phyloP scores from a whole-genome alignment of 805 yeast genomes.

The Jamesozyma hellenica region DNA sequence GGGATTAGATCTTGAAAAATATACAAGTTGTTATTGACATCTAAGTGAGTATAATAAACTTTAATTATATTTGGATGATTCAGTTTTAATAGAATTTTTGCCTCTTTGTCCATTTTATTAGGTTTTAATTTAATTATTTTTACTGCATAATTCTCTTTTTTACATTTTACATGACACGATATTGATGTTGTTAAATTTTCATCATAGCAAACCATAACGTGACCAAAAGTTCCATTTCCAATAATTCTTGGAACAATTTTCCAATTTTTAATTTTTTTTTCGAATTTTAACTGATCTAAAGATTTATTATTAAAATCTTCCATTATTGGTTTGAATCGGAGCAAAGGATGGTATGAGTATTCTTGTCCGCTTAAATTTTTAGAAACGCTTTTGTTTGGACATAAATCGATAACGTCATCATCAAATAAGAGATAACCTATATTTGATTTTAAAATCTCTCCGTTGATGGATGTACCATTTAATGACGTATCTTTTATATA shows the following conservation, averaged over 20 bases:
- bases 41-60: conserved; percentile 30
- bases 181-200: neutral
- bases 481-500: conserved; percentile 42
- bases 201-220: conserved; percentile 28
- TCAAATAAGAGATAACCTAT: conserved; percentile 29
- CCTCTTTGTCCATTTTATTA: conserved; percentile 32
- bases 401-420: conserved; percentile 34
- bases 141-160: conserved; percentile 37
- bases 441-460: conserved; percentile 23
- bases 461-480: conserved; percentile 43
- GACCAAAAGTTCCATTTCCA: conserved; percentile 53
- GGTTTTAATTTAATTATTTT: conserved; percentile 33
- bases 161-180: conserved; percentile 12
- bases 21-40: conserved; percentile 27
- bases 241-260: conserved; percentile 32
- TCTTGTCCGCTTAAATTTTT: neutral
- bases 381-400: conserved; percentile 9
- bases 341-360: neutral
- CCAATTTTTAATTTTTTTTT: conserved; percentile 32
- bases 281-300: conserved; percentile 13
- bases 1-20: conserved; percentile 41
- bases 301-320: neutral
- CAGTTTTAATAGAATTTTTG: conserved; percentile 32
- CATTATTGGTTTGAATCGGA: conserved; percentile 1
- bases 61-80: conserved; percentile 43